phyloP scores from a whole-genome alignment of 805 yeast species.

The Starmerella vitae region DNA sequence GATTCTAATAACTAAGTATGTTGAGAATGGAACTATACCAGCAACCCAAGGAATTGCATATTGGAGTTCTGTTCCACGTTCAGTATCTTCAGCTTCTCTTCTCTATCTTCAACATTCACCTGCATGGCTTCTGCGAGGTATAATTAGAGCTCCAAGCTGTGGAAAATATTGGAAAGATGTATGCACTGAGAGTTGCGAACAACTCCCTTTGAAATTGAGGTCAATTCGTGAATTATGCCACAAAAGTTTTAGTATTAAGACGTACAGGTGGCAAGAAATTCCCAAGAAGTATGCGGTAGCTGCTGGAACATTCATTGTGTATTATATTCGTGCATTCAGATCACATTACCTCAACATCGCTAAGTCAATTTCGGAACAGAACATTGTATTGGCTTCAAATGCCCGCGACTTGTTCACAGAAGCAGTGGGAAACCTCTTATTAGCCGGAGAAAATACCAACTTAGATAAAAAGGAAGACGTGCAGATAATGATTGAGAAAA shows the following conservation, averaged over 20 bases:
- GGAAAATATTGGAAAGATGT: background rate
- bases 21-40: constrained; percentile 16
- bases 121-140: background rate
- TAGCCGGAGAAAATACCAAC: background rate
- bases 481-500: background rate
- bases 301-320: background rate
- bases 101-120: constrained; percentile 18
- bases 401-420: background rate
- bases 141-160: background rate
- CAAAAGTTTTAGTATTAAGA: background rate
- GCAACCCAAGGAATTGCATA: constrained; percentile 16
- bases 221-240: background rate
- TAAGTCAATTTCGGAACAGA: background rate
- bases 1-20: constrained; percentile 7
- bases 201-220: background rate
- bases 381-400: background rate
- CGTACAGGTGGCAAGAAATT: background rate
- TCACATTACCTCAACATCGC: background rate
- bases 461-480: background rate
- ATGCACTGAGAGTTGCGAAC: background rate
- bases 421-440: background rate
- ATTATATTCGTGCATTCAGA: background rate
- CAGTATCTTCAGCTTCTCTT: constrained; percentile 6
- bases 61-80: constrained; percentile 14
- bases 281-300: background rate